Percentiles rank a stretch among this genome's conserved stretches.
Evolutionary conservation across 352 stramenopile species (phyloP).

Genomic region (Globisporangium yorkense): DNA sequence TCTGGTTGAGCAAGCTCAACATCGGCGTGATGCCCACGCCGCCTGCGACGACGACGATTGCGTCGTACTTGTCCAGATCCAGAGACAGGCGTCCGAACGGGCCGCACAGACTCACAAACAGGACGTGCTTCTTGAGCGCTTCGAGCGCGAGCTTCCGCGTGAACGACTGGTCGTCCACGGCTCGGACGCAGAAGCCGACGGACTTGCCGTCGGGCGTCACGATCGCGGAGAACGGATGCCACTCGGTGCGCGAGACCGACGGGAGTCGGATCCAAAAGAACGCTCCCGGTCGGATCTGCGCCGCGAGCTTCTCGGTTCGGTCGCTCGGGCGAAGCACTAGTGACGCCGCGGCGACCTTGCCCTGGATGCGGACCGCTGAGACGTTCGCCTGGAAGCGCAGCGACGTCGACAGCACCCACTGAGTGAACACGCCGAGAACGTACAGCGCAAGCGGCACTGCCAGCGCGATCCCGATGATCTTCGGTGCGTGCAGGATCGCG

Average conservation of each 20-base stretch:
- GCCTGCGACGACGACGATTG: slow-evolving; percentile 57
- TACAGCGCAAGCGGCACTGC: slow-evolving; percentile 62
- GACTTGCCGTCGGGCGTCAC: slow-evolving; percentile 66
- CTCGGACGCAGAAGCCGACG: slow-evolving; percentile 72
- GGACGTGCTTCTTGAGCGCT: slow-evolving; percentile 30
- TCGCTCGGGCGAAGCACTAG: slow-evolving; percentile 45
- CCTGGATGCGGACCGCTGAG: slow-evolving; percentile 20
- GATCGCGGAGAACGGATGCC: slow-evolving; percentile 80
- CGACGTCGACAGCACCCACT: slow-evolving; percentile 46
- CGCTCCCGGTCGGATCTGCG: slow-evolving; percentile 47
- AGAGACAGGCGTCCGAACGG: slow-evolving; percentile 63
- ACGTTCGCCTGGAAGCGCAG: slow-evolving; percentile 39
- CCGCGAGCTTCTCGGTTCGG: slow-evolving; percentile 55
- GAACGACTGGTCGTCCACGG: slow-evolving; percentile 46
- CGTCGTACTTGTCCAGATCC: slow-evolving; percentile 58
- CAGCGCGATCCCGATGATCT: slow-evolving; percentile 50
- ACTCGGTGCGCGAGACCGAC: slow-evolving; percentile 56
- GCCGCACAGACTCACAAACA: slow-evolving; percentile 53
- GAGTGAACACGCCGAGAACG: slow-evolving; percentile 39
- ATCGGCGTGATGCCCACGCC: slow-evolving; percentile 78
- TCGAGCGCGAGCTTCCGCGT: slow-evolving; percentile 43
- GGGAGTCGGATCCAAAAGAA: slow-evolving; percentile 78
- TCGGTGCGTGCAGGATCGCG: slow-evolving; percentile 56
- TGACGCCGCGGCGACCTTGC: slow-evolving; percentile 34
- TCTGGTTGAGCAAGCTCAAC: slow-evolving; percentile 72